Evolutionary conservation across 73 alveolate species (phyloP).

Genomic region (Urostyla sp.): DNA sequence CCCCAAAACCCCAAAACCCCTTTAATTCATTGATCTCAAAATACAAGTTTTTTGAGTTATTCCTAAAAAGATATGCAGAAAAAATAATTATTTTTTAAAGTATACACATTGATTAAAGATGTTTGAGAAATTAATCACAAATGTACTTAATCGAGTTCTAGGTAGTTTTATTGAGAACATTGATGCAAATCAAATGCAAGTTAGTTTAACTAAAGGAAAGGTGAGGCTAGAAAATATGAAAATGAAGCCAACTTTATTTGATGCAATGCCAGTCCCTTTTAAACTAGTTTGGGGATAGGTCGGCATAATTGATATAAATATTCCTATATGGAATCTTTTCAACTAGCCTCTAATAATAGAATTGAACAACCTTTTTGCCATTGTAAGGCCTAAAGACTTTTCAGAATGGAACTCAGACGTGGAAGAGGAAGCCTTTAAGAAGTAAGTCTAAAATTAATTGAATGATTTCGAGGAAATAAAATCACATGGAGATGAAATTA

Average conservation of each 20-base stretch:
- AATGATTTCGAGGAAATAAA: slow-evolving; percentile 56
- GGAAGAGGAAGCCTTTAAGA: slow-evolving; percentile 38
- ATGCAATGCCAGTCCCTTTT: slow-evolving; percentile 72
- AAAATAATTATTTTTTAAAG: no score
- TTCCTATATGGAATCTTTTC: slow-evolving; percentile 64
- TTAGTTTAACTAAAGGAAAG: slow-evolving; percentile 61
- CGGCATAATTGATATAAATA: slow-evolving; percentile 59
- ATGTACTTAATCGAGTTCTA: slow-evolving; percentile 66
- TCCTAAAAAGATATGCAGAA: no score
- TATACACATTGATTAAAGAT: slow-evolving; percentile 27
- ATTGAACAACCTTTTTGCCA: slow-evolving; percentile 54
- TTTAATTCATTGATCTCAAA: no score
- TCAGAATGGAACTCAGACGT: slow-evolving; percentile 69
- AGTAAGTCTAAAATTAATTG: slow-evolving; percentile 41
- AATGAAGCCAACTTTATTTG: slow-evolving; percentile 53
- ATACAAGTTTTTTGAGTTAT: no score
- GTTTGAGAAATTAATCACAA: slow-evolving; percentile 68
- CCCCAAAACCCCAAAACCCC: no score
- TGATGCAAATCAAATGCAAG: slow-evolving; percentile 68
- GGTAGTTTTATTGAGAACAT: slow-evolving; percentile 74
- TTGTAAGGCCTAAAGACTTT: slow-evolving; percentile 59
- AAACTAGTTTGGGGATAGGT: slow-evolving; percentile 59
- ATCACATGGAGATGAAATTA: slow-evolving; percentile 33
- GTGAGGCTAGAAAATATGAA: slow-evolving; percentile 58
- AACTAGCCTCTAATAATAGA: slow-evolving; percentile 64